A percentile compares a stretch with the other conserved stretches of the same genome.
Conservation (phyloP, 2,329 filamentous ascomycete genomes). For the Colletotrichum gloeosporioides region DNA sequence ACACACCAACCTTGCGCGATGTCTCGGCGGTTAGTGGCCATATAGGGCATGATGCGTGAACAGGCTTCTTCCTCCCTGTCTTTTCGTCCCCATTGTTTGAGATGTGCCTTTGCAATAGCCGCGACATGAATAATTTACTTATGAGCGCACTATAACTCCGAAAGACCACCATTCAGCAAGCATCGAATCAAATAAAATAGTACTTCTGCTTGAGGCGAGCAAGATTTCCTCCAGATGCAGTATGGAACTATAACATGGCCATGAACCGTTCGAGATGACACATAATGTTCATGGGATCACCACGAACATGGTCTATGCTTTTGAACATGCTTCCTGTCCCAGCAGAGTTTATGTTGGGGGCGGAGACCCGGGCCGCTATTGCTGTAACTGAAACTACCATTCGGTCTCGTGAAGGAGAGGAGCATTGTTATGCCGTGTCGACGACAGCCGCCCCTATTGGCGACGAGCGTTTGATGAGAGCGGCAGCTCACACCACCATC, state of each 20-base stretch:
- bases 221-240: background rate
- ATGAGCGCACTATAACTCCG: background rate
- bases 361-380: background rate
- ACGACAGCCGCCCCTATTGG: background rate
- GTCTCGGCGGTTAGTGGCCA: background rate
- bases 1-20: background rate
- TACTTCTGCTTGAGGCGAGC: background rate
- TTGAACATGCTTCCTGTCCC: too few relatives aligned
- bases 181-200: background rate
- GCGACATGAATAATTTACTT: background rate
- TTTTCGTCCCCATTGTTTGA: background rate
- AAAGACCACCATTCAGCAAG: background rate
- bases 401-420: background rate
- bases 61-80: background rate
- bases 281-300: background rate
- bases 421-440: background rate
- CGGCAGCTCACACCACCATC: background rate
- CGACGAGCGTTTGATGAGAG: background rate
- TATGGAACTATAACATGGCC: background rate
- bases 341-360: fast-evolving
- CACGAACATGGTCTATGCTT: background rate
- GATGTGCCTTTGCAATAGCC: fast-evolving
- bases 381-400: background rate
- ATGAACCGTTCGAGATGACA: background rate
- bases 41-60: background rate